Evolutionary conservation across 768 basidiomycete species (phyloP).

Genomic region (Psilocybe sp.): DNA sequence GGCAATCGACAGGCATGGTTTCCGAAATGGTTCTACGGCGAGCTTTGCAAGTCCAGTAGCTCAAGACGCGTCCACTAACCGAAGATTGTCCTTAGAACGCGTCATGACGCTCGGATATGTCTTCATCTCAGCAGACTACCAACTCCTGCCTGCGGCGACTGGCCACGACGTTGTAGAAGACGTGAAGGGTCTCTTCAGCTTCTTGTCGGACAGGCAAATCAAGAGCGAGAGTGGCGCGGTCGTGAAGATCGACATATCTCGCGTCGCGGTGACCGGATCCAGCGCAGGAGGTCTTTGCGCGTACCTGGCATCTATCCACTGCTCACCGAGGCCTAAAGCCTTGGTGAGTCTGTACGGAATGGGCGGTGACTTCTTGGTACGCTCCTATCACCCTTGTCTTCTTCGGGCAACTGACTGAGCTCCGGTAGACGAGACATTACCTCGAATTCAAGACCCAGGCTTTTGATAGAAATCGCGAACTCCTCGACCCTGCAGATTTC

Average conservation of each 20-base stretch:
- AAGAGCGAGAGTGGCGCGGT: not conserved
- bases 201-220: conserved; percentile 33
- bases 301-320: conserved; percentile 54
- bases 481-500: conserved; percentile 48
- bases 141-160: conserved; percentile 51
- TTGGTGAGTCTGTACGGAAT: conserved; percentile 58
- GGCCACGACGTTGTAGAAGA: conserved; percentile 59
- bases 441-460: conserved; percentile 41
- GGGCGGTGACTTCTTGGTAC: conserved; percentile 55
- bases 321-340: conserved; percentile 48
- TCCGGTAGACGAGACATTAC: conserved; percentile 35
- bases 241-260: conserved; percentile 36
- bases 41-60: conserved; percentile 14
- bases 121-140: conserved; percentile 65
- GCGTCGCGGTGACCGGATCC: conserved; percentile 52
- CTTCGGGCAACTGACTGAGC: not conserved
- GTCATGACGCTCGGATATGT: conserved; percentile 43
- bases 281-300: conserved; percentile 64
- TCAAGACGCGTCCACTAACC: not conserved
- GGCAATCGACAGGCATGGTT: conserved; percentile 62
- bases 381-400: conserved; percentile 1
- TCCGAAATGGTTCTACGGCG: conserved; percentile 62
- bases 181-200: conserved; percentile 48
- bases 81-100: conserved; percentile 35
- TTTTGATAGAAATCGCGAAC: conserved; percentile 34